Conservation (phyloP, 306 rosid genomes). For the Bauhinia variegata region DNA sequence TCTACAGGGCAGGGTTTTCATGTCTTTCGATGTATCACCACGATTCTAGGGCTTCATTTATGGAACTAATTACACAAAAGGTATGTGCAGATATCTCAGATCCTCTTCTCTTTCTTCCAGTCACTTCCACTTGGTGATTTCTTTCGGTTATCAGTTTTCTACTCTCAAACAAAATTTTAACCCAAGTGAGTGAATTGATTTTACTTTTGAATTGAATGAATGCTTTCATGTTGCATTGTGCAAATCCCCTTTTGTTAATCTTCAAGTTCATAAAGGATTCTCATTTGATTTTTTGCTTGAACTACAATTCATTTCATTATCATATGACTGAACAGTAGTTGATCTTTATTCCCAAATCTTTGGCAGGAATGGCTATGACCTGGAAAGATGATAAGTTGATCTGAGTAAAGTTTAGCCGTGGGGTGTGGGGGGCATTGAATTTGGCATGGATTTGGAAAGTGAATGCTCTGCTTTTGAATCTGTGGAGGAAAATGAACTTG, state of each 20-base stretch:
- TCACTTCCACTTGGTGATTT: not conserved
- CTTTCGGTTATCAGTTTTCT: not conserved
- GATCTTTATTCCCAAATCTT: constrained; percentile 33
- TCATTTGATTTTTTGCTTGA: constrained; percentile 31
- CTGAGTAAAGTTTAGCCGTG: constrained; percentile 25
- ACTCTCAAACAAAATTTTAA: too few relatives aligned
- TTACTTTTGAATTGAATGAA: too few relatives aligned
- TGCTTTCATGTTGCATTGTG: too few relatives aligned
- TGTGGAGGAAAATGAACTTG: constrained; percentile 63
- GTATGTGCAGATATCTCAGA: constrained; percentile 33
- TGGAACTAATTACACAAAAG: constrained; percentile 43
- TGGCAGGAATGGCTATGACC: constrained; percentile 38
- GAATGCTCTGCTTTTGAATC: constrained; percentile 49
- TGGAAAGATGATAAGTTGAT: constrained; percentile 43
- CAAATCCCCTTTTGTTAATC: not conserved
- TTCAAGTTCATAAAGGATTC: constrained; percentile 15
- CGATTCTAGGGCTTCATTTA: constrained; percentile 45
- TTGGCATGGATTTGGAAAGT: constrained; percentile 74
- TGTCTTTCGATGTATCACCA: constrained; percentile 28
- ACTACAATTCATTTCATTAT: constrained; percentile 31
- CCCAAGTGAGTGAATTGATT: too few relatives aligned
- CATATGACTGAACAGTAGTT: constrained; percentile 20
- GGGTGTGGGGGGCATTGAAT: constrained; percentile 25
- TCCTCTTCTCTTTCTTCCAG: constrained; percentile 21
- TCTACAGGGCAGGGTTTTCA: constrained; percentile 54